These are phyloP conservation scores for Cryptococcus sp. DNA, from an alignment of 1,284 basidiomycete species.

Conservation along the genomic window DNA sequence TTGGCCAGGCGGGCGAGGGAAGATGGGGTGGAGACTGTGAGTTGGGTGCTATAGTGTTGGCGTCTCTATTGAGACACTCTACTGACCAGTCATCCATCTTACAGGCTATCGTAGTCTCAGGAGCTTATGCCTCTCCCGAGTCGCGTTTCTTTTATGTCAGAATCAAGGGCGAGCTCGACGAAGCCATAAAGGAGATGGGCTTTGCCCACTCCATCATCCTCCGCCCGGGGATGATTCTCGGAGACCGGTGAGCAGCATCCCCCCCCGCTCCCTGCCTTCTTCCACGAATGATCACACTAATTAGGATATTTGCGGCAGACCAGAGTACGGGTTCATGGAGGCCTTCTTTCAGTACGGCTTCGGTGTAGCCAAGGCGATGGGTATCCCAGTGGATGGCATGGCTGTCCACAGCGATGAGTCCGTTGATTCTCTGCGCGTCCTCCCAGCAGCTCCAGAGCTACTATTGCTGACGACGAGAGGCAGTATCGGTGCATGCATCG, in stretches of 20 bases:
- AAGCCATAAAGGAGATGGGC: slow-evolving; percentile 31
- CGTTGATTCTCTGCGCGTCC: slow-evolving; percentile 10
- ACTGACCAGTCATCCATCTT: neutral
- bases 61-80: neutral
- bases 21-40: slow-evolving; percentile 41
- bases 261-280: neutral
- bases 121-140: slow-evolving; percentile 20
- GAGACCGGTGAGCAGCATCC: slow-evolving; percentile 29
- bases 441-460: neutral
- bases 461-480: neutral
- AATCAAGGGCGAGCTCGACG: slow-evolving; percentile 47
- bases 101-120: slow-evolving; percentile 44
- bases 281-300: neutral
- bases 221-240: slow-evolving; percentile 39
- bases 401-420: slow-evolving; percentile 29
- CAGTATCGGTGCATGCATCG: slow-evolving; percentile 40
- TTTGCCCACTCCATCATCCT: slow-evolving; percentile 42
- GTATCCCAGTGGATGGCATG: slow-evolving; percentile 17
- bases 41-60: slow-evolving; percentile 9
- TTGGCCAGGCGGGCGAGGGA: slow-evolving; percentile 38
- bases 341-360: slow-evolving; percentile 14
- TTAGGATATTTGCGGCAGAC: slow-evolving; percentile 5
- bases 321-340: slow-evolving; percentile 19
- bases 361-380: slow-evolving; percentile 18
- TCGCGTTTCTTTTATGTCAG: slow-evolving; percentile 32